Conservation (phyloP, 345 rosid genomes). For the Brassica incana region DNA sequence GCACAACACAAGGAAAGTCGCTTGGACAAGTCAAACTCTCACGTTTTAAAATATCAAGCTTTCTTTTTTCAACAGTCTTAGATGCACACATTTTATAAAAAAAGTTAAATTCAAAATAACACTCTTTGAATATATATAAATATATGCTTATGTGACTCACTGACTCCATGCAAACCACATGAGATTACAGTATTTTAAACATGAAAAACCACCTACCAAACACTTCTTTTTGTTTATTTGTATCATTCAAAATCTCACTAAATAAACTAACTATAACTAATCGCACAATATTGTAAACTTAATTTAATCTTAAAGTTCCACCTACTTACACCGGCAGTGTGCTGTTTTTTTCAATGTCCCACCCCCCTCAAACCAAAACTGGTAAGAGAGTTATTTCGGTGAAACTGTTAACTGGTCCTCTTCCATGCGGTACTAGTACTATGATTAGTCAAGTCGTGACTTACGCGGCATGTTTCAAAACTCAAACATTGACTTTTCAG, state of each 20-base stretch:
- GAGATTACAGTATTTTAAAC: constrained; percentile 5
- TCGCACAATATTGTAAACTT: neutral
- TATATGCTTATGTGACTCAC: constrained; percentile 14
- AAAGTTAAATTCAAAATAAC: neutral
- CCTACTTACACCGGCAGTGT: neutral
- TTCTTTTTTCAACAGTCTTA: neutral
- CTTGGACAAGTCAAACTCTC: constrained; percentile 22
- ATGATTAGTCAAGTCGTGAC: constrained; percentile 12
- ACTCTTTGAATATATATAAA: neutral
- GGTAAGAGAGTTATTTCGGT: constrained; percentile 7
- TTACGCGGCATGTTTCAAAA: constrained; percentile 19
- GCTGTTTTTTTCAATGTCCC: neutral
- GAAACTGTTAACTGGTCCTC: constrained; percentile 27
- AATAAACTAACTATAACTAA: neutral
- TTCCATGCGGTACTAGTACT: neutral
- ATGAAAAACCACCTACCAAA: neutral
- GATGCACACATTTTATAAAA: neutral
- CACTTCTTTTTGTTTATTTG: neutral
- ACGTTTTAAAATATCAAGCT: constrained; percentile 25
- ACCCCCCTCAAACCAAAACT: neutral
- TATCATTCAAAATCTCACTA: neutral
- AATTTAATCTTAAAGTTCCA: neutral
- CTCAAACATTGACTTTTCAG: constrained; percentile 14
- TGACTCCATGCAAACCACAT: constrained; percentile 11
- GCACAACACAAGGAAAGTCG: too few species aligned